Base-by-base conservation (phyloP, 1,284 basidiomycete genomes). In the Irpex sp. region DNA sequence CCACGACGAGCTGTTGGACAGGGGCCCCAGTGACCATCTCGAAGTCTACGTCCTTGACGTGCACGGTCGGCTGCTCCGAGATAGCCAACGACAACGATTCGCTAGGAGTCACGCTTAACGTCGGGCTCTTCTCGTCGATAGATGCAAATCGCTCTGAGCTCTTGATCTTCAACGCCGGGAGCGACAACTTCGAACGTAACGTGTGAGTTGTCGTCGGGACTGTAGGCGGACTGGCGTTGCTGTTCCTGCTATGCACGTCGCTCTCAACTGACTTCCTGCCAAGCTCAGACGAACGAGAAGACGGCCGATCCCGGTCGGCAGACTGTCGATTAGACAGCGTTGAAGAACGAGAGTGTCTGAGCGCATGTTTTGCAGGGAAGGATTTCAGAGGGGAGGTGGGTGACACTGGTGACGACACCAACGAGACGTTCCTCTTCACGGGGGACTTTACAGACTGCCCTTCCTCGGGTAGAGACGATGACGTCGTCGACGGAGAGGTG, bases 31-130 rank as follows among this genome's bases (percentile, higher is more conserved):
- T 80, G 49, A 93, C 80, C 21, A 92, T 81, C 75, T 92, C 89
- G 68, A 93, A 93, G 70, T 92, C 91, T 79, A 87, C 88, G 68
- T 92, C 87, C 70, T 90, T 78, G 8, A 92, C 87, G 62, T 92
- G 89, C 5, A 93, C 81, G 1, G 77, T 83, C 66, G 84, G 79
- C 40, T 77, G 76, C 19, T 77, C 76, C 62, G 62, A 47, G 11
- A n/a, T n/a, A 11, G 13, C 40, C 5, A 47, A 6, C 40, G 40
- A 70, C 64, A 65, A 74, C 26, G 17, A 40, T 3, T 70, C 74
- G 72, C 64, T 77, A 55, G 48, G 74, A 64, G 75, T 80, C 9
- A 81, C 73, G n/a, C 85, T 81, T 15, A 68, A 54, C 8, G 68
- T 73, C 11, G 73, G 73, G 57, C 73, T 73, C 31, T 65, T 67